phyloP scores from a whole-genome alignment of 768 basidiomycete species.

The Boletellus sp. region DNA sequence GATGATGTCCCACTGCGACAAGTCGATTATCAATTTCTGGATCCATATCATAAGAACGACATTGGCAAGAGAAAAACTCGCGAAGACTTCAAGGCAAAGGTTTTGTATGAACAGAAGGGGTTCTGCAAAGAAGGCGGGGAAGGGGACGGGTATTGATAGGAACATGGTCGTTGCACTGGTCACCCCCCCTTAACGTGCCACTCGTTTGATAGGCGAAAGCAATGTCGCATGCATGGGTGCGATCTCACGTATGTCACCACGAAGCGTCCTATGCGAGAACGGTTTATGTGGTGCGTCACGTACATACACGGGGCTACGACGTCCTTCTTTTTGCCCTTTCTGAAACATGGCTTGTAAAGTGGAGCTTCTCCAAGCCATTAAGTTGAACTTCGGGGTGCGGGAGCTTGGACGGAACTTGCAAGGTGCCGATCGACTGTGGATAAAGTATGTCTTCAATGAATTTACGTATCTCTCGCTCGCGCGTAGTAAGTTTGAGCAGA shows the following conservation, averaged over 20 bases:
- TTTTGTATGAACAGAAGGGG: conserved; percentile 79
- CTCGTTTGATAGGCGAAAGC: conserved; percentile 1
- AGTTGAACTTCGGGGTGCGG: conserved; percentile 35
- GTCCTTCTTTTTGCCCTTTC: conserved; percentile 62
- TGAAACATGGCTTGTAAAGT: conserved; percentile 32
- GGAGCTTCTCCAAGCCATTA: conserved; percentile 46
- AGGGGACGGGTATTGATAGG: conserved; percentile 82
- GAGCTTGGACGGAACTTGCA: conserved; percentile 32
- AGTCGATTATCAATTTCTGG: conserved; percentile 67
- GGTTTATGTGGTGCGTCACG: not conserved
- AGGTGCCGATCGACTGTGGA: conserved; percentile 39
- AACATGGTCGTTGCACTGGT: conserved; percentile 9
- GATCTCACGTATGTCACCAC: conserved; percentile 10
- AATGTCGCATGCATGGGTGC: conserved; percentile 14
- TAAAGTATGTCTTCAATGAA: conserved; percentile 71
- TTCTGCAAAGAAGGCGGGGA: conserved; percentile 96
- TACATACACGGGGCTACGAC: conserved; percentile 1
- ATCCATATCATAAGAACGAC: conserved; percentile 69
- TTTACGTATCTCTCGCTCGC: conserved; percentile 75
- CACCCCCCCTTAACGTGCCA: conserved; percentile 2
- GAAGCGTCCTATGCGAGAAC: not conserved
- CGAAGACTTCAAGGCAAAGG: conserved; percentile 80
- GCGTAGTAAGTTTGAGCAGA: conserved; percentile 61
- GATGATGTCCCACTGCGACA: conserved; percentile 79
- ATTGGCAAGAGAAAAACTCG: conserved; percentile 69